Percentiles rank a stretch among this genome's conserved stretches.
Conservation (phyloP, 2,329 filamentous ascomycete genomes). For the Helminthosporium solani region DNA sequence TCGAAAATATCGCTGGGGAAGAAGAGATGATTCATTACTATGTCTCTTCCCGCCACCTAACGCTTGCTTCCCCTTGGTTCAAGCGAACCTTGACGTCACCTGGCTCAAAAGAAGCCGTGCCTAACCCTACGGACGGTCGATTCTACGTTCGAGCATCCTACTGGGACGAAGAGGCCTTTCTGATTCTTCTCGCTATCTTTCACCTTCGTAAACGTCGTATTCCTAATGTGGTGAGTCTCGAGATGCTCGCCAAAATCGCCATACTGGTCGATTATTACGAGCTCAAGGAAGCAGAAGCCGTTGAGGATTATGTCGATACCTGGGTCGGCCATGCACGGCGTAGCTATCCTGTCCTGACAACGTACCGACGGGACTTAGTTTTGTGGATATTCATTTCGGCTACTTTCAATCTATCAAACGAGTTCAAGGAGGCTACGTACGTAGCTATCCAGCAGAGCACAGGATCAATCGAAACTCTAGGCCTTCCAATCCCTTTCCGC, state of each 20-base stretch:
- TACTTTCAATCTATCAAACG: constrained; percentile 12
- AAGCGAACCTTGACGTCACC: constrained; percentile 1
- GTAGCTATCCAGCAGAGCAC: constrained; percentile 11
- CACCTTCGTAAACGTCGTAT: constrained; percentile 47
- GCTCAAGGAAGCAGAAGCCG: constrained; percentile 47
- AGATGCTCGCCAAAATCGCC: constrained; percentile 49
- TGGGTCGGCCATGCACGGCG: constrained; percentile 41
- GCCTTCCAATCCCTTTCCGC: constrained; percentile 6
- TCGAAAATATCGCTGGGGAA: constrained; percentile 1
- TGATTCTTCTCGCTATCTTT: constrained; percentile 49
- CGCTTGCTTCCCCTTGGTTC: constrained; percentile 5
- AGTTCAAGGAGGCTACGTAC: constrained; percentile 12
- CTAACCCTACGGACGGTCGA: constrained; percentile 6
- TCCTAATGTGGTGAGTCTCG: constrained; percentile 41
- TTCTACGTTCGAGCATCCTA: constrained; percentile 13
- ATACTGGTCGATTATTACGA: constrained; percentile 48
- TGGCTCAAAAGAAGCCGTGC: constrained; percentile 2
- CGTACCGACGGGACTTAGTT: constrained; percentile 18
- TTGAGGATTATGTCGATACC: constrained; percentile 45
- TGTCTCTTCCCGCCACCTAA: constrained; percentile 7
- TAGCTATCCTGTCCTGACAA: constrained; percentile 5
- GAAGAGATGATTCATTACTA: constrained; percentile 6
- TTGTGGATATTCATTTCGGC: constrained; percentile 26
- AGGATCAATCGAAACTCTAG: constrained; percentile 3
- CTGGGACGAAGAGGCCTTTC: constrained; percentile 44